Conservation (phyloP, 495 filamentous ascomycete genomes). For the Cercophora scortea region DNA sequence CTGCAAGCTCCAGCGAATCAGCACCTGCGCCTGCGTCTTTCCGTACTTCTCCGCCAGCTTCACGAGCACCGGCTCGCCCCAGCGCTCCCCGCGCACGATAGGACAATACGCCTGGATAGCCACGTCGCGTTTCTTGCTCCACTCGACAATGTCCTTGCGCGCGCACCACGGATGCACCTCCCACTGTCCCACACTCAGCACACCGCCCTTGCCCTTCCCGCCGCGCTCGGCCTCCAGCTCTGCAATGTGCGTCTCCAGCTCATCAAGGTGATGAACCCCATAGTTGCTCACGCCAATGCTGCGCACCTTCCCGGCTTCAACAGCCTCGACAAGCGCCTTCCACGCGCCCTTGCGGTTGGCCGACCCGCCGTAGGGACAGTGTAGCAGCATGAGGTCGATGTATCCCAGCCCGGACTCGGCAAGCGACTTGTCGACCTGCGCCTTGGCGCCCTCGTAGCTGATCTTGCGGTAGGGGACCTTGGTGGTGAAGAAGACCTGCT, state of each 20-base stretch:
- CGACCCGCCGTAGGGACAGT: constrained; percentile 54
- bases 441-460: constrained; percentile 42
- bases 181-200: constrained; percentile 77
- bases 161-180: constrained; percentile 89
- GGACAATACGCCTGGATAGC: constrained; percentile 77
- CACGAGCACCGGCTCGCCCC: constrained; percentile 55
- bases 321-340: constrained; percentile 53
- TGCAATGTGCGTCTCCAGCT: constrained; percentile 69
- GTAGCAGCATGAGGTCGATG: constrained; percentile 57
- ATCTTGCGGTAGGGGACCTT: constrained; percentile 47
- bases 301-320: constrained; percentile 55
- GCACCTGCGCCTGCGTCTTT: constrained; percentile 69
- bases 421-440: constrained; percentile 43
- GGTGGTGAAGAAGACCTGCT: constrained; percentile 63
- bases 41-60: constrained; percentile 58
- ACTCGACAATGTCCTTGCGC: constrained; percentile 66
- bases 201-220: constrained; percentile 59
- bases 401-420: constrained; percentile 48
- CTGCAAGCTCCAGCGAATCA: constrained; percentile 83
- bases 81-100: constrained; percentile 58
- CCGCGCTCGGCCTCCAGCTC: constrained; percentile 50
- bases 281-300: constrained; percentile 63
- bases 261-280: constrained; percentile 59
- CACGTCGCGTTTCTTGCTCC: constrained; percentile 61
- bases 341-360: constrained; percentile 51